Evolutionary conservation across 148 eudicot genomes (phyloP), one percentile per base, ranked within the genome.

Genomic region (Amaranthus palmeri): DNA sequence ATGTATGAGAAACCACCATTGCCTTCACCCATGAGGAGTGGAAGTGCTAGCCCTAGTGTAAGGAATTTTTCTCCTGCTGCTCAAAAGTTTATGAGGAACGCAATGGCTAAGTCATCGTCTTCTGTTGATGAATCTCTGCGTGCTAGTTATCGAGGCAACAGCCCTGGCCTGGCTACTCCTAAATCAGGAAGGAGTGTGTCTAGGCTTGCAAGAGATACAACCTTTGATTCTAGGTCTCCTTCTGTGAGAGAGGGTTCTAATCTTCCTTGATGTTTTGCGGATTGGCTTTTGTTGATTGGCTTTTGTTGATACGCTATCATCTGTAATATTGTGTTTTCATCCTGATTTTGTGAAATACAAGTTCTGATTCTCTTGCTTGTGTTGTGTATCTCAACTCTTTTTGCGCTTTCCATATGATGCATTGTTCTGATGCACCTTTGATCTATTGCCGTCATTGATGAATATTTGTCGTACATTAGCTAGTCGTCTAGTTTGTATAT

Each of bases 131-230:
- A 88, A 79, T 90, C 95, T 67, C 86, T 93, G 10, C 90, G 98
- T 69, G 98, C 98, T 47, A 93, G 98, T 87, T 93, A 93, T 65
- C 83, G 96, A 61, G 88, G 95, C 54, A 81, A 89, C n/a, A 93
- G 98, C 71, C 98, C 98, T 25, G 92, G 82, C 15, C 4, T 74
- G 50, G 77, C 79, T 67, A 93, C 96, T 57, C 98, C 98, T 44
- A 93, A 90, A 79, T 18, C 83, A 53, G 88, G 83, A 62, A 87
- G 96, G 81, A 93, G 98, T 74, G 61, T 77, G 69, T 93, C 96
- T 9, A 86, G 92, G 85, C 75, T 93, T 70, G 96, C 86, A 36
- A 85, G 80, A 78, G 86, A 84, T 65, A 82, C 82, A 15, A 85
- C 84, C 59, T 10, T 76, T 43, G 80, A 50, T 81, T 87, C 93